Evolutionary conservation across 805 yeast genomes (phyloP).

Genomic region (Yarrowia keelungensis): DNA sequence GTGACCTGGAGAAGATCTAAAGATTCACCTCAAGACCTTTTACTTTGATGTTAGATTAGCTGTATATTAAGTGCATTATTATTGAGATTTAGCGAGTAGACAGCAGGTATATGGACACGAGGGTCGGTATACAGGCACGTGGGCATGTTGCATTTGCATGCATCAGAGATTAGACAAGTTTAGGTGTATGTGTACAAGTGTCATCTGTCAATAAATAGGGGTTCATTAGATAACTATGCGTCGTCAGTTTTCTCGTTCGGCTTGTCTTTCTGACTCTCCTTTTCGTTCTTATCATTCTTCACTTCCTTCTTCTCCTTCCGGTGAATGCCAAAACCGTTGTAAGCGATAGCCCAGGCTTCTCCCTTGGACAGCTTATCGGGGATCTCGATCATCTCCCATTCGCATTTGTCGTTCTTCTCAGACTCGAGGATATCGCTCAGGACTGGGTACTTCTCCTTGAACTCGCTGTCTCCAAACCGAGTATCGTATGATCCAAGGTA

Average conservation of each 20-base stretch:
- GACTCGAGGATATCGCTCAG: slow-evolving; percentile 52
- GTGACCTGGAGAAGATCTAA: too few species aligned
- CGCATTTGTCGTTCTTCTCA: slow-evolving; percentile 1
- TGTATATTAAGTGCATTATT: slow-evolving; percentile 13
- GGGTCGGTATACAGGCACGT: too few species aligned
- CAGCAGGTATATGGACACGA: too few species aligned
- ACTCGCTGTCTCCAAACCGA: slow-evolving; percentile 55
- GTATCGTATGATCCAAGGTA: slow-evolving; percentile 61
- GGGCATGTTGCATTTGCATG: too few species aligned
- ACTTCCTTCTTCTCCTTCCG: background rate
- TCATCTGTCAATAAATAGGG: background rate
- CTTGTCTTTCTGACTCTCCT: background rate
- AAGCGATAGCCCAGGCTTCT: slow-evolving; percentile 48
- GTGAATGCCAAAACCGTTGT: slow-evolving; percentile 48
- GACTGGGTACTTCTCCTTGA: slow-evolving; percentile 55
- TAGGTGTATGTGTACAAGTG: too few species aligned
- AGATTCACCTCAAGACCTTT: background rate
- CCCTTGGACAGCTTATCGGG: slow-evolving; percentile 40
- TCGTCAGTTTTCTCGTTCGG: background rate
- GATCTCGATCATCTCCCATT: slow-evolving; percentile 41
- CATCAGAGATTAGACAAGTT: too few species aligned
- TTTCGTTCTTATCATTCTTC: too few species aligned
- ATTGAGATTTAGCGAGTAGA: background rate
- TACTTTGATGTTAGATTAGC: slow-evolving; percentile 8
- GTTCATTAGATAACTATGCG: background rate